Evolutionary conservation across 371 early-diverging fungal genomes (phyloP).

Genomic region (Lichtheimia corymbifera): DNA sequence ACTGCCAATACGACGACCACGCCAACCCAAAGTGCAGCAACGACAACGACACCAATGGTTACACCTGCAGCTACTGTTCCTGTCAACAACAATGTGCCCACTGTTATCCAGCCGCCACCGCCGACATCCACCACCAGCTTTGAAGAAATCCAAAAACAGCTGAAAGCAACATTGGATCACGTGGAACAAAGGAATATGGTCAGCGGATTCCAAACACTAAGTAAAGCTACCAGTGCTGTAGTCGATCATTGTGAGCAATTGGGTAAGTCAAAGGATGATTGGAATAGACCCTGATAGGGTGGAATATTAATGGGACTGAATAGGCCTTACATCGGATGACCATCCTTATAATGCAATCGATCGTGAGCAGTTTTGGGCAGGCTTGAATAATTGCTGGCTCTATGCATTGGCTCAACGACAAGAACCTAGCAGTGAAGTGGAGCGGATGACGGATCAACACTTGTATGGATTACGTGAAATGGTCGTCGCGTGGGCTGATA

Average conservation of each 20-base stretch:
- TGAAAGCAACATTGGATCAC: slow-evolving; percentile 72
- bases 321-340: slow-evolving; percentile 57
- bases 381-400: slow-evolving; percentile 81
- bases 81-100: background rate
- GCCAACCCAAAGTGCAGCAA: background rate
- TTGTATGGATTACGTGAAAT: slow-evolving; percentile 62
- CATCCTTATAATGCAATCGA: slow-evolving; percentile 56
- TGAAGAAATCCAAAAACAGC: slow-evolving; percentile 69
- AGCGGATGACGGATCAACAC: slow-evolving; percentile 60
- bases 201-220: slow-evolving; percentile 74
- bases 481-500: slow-evolving; percentile 75
- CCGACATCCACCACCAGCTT: slow-evolving; percentile 39
- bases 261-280: slow-evolving; percentile 42
- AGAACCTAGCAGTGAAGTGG: slow-evolving; percentile 57
- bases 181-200: slow-evolving; percentile 67
- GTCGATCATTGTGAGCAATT: slow-evolving; percentile 74
- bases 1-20: background rate
- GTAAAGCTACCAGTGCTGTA: slow-evolving; percentile 69
- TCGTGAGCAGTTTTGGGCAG: slow-evolving; percentile 76
- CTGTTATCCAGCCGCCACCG: slow-evolving; percentile 9
- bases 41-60: slow-evolving; percentile 5
- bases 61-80: slow-evolving; percentile 5
- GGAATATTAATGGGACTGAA: background rate
- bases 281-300: background rate
- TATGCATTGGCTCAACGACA: slow-evolving; percentile 69